A percentile compares a stretch with the other conserved stretches of the same genome.
These are phyloP conservation scores for Sphaerulina vaccinii DNA, from an alignment of 2,329 filamentous ascomycete species.

Conservation along the genomic window DNA sequence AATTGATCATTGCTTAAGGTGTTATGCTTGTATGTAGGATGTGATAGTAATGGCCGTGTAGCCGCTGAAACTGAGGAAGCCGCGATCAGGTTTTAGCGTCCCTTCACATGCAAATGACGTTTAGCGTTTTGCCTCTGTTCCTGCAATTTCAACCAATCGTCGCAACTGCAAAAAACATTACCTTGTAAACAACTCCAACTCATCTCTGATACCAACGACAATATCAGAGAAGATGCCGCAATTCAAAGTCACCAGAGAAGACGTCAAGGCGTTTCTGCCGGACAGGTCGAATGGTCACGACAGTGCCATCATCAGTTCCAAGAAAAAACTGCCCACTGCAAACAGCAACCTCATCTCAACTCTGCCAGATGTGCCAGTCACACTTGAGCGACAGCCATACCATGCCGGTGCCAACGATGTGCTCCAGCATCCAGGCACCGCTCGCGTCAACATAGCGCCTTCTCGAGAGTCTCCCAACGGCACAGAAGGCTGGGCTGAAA, in stretches of 20 bases:
- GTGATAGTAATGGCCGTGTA: too few species aligned
- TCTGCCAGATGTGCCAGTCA: constrained; percentile 14
- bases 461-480: constrained; percentile 44
- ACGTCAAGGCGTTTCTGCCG: neutral
- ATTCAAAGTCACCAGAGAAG: neutral
- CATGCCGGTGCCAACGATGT: constrained; percentile 23
- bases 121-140: too few species aligned
- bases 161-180: too few species aligned
- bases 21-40: too few species aligned
- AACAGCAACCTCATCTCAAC: constrained; percentile 1
- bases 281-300: neutral
- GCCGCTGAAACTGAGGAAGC: too few species aligned
- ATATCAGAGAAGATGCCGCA: neutral
- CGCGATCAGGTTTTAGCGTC: too few species aligned
- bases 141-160: too few species aligned
- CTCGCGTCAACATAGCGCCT: constrained; percentile 45
- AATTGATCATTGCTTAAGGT: constrained; percentile 21
- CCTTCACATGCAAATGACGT: too few species aligned
- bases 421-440: constrained; percentile 38
- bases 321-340: neutral
- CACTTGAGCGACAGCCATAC: constrained; percentile 22
- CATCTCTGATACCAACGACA: neutral
- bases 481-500: constrained; percentile 39
- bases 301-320: neutral
- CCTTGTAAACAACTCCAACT: too few species aligned